Base-by-base conservation (phyloP, 805 yeast species). In the Saturnispora saitoi region DNA sequence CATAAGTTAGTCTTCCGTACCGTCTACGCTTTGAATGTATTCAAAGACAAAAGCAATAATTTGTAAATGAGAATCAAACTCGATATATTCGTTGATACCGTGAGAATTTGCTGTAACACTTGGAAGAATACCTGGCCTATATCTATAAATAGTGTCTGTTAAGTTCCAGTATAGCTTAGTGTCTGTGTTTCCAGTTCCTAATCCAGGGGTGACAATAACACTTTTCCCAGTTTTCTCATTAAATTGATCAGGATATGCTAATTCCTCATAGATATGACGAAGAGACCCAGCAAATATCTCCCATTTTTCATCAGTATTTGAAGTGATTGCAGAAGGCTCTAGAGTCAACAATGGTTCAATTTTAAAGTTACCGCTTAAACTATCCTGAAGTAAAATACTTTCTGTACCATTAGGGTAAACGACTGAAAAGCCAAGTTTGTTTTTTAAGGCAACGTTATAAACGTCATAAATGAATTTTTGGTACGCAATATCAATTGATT, bases 121-220 rank as follows among this genome's bases (percentile, higher is more conserved):
- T 15, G 68, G 66, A 20, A 61, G 54, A 19, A 66, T 62, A 31
- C 73, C 76, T 7, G 86, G 83, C 32, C 71, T 67, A 60, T 72
- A 80, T 51, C 89, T 71, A 66, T 70, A 83, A 48, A 83, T 80
- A 57, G 80, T 71, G 29, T 68, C 61, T 2, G 83, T 75, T 56
- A 83, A 66, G 42, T 65, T 60, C 87, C 86, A 80, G 64, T 80
- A 83, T 56, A 73, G 69, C 48, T 69, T 67, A 3, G 88, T 82
- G 58, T 83, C 90, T 4, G 89, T 83, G 61, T 82, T 82, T 11
- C 83, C 89, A 2, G 85, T 71, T 71, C 79, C 76, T 37, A 83
- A 61, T 31, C 77, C 70, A 1, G 88, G 87, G 1, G 84, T 72
- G 10, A 79, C 75, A 37, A 75, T 56, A 14, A 72, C 56, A 3